Evolutionary conservation across 768 basidiomycete genomes (phyloP).

Genomic region (Termitomyces sp.): DNA sequence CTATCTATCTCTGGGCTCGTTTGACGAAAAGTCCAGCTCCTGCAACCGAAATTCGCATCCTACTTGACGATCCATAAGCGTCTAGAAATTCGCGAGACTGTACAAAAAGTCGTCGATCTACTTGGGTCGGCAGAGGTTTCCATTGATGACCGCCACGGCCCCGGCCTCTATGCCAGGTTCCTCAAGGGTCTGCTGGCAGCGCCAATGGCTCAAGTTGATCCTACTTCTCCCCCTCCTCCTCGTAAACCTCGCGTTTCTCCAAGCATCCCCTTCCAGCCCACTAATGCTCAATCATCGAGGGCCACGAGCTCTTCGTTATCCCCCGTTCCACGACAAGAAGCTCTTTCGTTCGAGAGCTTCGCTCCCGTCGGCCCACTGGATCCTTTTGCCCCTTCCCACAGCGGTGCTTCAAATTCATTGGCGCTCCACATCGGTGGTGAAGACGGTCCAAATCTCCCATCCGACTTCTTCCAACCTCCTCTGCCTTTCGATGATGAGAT

Average conservation of each 20-base stretch:
- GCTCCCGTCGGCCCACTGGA: conserved; percentile 38
- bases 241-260: conserved; percentile 9
- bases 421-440: conserved; percentile 15
- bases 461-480: conserved; percentile 48
- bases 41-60: conserved; percentile 69
- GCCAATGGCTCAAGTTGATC: conserved; percentile 41
- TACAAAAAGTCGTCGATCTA: conserved; percentile 65
- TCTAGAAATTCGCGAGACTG: conserved; percentile 55
- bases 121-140: conserved; percentile 68
- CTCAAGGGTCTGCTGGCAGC: conserved; percentile 65
- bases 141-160: conserved; percentile 79
- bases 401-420: conserved; percentile 10
- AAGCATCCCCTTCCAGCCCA: background rate
- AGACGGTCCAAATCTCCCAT: conserved; percentile 23
- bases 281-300: conserved; percentile 33
- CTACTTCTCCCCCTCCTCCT: conserved; percentile 13
- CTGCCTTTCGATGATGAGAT: conserved; percentile 59
- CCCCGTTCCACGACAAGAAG: conserved; percentile 40
- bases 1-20: background rate
- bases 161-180: conserved; percentile 78
- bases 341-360: conserved; percentile 46
- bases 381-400: conserved; percentile 32
- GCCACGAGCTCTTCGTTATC: conserved; percentile 41
- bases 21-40: conserved; percentile 40
- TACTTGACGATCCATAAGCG: conserved; percentile 60